These are phyloP conservation scores for Cryomyces minteri DNA, from an alignment of 495 filamentous ascomycete species.

Conservation along the genomic window DNA sequence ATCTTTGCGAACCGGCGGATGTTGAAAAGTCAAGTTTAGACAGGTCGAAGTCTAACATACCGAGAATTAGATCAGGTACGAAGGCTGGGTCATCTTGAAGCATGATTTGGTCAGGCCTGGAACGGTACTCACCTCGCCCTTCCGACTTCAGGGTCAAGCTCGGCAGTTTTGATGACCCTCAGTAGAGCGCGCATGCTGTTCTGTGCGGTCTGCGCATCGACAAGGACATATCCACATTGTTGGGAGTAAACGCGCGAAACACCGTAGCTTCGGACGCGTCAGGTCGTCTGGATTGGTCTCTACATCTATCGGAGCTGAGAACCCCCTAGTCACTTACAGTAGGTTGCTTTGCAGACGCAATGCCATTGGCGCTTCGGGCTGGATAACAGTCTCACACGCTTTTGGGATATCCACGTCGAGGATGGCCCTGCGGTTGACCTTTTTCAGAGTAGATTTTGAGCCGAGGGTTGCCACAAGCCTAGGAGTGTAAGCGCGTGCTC, in stretches of 20 bases:
- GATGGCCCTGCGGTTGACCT: slow-evolving; percentile 74
- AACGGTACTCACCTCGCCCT: slow-evolving; percentile 42
- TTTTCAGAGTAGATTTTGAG: slow-evolving; percentile 50
- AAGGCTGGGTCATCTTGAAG: slow-evolving; percentile 80
- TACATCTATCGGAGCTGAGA: not conserved
- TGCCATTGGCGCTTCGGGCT: slow-evolving; percentile 76
- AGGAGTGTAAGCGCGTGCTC: not conserved
- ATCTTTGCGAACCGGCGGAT: slow-evolving; percentile 14
- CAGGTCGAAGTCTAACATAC: slow-evolving; percentile 38
- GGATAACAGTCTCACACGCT: slow-evolving; percentile 70
- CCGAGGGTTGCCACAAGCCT: slow-evolving; percentile 90
- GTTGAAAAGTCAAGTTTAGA: slow-evolving; percentile 18
- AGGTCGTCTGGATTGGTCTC: not conserved
- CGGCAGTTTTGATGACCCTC: slow-evolving; percentile 31
- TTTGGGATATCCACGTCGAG: slow-evolving; percentile 70
- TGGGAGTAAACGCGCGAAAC: slow-evolving; percentile 70
- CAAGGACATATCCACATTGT: slow-evolving; percentile 70
- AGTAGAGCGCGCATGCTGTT: slow-evolving; percentile 49
- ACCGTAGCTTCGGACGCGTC: slow-evolving; percentile 38
- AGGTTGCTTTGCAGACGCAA: slow-evolving; percentile 82
- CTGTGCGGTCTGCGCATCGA: slow-evolving; percentile 61
- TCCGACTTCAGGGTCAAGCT: slow-evolving; percentile 52
- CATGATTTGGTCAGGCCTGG: slow-evolving; percentile 60
- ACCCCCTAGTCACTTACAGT: slow-evolving; percentile 28
- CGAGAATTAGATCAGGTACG: slow-evolving; percentile 44